Evolutionary conservation across 2,329 filamentous ascomycete species (phyloP).

Genomic region (Fusarium cyanostomum): DNA sequence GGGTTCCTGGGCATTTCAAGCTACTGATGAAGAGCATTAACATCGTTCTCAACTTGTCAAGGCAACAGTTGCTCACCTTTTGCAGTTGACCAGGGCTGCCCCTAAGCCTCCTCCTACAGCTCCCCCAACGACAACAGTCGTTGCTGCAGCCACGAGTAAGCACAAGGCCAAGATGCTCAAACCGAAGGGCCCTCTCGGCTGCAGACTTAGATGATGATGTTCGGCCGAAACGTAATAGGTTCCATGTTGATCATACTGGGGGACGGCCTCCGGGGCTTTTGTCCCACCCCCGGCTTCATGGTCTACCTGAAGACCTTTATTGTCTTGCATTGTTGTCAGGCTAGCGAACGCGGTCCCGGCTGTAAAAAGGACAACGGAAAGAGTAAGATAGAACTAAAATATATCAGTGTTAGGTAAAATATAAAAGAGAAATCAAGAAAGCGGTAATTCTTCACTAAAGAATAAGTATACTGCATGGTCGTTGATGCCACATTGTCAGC

Average conservation of each 20-base stretch:
- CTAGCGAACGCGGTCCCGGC: too few relatives aligned
- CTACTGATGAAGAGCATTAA: neutral
- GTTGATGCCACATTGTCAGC: too few relatives aligned
- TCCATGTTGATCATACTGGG: neutral
- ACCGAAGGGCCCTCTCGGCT: too few relatives aligned
- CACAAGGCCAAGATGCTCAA: neutral
- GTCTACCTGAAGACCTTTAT: neutral
- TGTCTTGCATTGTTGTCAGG: conserved; percentile 1
- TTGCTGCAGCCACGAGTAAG: neutral
- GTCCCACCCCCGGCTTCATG: neutral
- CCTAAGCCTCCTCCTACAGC: neutral
- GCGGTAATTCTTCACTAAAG: too few relatives aligned
- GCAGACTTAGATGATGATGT: neutral
- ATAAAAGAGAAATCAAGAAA: too few relatives aligned
- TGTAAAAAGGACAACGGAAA: too few relatives aligned
- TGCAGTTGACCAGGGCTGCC: neutral
- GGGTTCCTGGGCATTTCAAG: neutral
- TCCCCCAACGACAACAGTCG: neutral
- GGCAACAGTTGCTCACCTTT: neutral
- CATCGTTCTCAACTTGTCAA: neutral
- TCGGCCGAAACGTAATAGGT: neutral
- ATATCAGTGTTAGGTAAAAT: too few relatives aligned
- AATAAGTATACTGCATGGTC: too few relatives aligned
- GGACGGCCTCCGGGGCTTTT: neutral
- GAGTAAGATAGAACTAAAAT: too few relatives aligned